Conservation (phyloP, 2,329 filamentous ascomycete genomes). For the Pyricularia pennisetigena region DNA sequence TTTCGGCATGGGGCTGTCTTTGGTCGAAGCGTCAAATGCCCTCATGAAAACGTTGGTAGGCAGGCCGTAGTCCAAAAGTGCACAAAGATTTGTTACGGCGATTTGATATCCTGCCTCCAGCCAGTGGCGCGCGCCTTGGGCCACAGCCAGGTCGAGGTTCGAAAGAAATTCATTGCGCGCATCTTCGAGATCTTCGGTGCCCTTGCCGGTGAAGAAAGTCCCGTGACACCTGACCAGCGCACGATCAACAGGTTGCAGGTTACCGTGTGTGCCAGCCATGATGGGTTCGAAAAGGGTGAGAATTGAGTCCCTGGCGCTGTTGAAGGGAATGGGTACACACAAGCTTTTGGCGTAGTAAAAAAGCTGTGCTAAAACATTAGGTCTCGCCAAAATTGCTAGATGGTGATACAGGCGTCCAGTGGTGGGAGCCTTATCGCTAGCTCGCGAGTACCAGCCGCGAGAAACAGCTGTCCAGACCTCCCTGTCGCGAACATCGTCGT, state of each 20-base stretch:
- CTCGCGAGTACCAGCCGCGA: too few species aligned
- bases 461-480: too few species aligned
- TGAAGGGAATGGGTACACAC: conserved; percentile 57
- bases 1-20: too few species aligned
- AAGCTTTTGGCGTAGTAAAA: conserved; percentile 65
- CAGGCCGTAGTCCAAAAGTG: conserved; percentile 41
- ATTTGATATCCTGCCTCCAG: conserved; percentile 44
- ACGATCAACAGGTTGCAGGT: conserved; percentile 39
- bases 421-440: too few species aligned
- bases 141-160: conserved; percentile 48
- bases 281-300: too few species aligned
- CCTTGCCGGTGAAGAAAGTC: conserved; percentile 47
- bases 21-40: conserved; percentile 16
- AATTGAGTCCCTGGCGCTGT: conserved; percentile 56
- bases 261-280: not conserved
- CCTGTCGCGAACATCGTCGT: too few species aligned
- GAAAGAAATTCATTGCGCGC: conserved; percentile 38
- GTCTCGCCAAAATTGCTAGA: conserved; percentile 65
- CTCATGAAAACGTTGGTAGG: conserved; percentile 36
- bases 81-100: conserved; percentile 43
- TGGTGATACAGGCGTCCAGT: too few species aligned
- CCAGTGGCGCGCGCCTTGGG: too few species aligned
- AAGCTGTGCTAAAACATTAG: conserved; percentile 59
- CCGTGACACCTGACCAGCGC: conserved; percentile 56
- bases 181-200: conserved; percentile 32